Evolutionary conservation across 2,329 filamentous ascomycete genomes (phyloP), one percentile per base, ranked within the genome.

Genomic region (Alternaria incomplexa): DNA sequence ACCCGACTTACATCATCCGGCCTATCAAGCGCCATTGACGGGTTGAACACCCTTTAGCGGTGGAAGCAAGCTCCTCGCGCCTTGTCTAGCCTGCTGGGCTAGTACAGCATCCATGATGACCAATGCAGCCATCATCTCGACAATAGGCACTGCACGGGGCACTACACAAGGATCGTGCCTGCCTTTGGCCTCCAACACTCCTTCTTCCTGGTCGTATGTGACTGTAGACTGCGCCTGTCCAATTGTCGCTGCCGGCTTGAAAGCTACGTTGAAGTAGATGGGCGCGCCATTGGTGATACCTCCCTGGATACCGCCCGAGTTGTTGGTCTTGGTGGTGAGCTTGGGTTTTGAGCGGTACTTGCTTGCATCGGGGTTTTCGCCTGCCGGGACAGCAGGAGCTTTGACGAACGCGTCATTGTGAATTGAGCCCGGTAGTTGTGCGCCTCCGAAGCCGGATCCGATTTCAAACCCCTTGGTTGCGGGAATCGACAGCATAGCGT

Each of bases 401-500:
- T 85, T 85, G 70, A 95, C 83, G 81, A 97, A 97, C 58, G 92
- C 85, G 80, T 98, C 95, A 79, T 98, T 98, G 87, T 98, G 94
- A 58, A 86, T 86, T n/a, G 91, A 96, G 22, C 96, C 95, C 2
- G 91, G 91, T 43, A 98, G 87, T 78, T 94, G 91, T 74, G 91
- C 91, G 62, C 96, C 95, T 54, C 86, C 89, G 80, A 98, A 98
- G 12, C 96, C 96, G 56, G 92, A 97, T 58, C 96, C 96, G 69
- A 98, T 90, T 79, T 98, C 95, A 77, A 98, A 98, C 58, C 91
- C 95, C 83, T 98, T 99, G 40, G 92, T 95, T 4, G 96, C 93
- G 6, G 96, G 96, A 73, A 98, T 97, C 78, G 89, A 93, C 67
- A 98, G 87, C 92, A 99, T 98, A 53, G 92, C 96, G 77, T 98